Evolutionary conservation across 345 rosid species (phyloP).

Genomic region (Gossypium australe): DNA sequence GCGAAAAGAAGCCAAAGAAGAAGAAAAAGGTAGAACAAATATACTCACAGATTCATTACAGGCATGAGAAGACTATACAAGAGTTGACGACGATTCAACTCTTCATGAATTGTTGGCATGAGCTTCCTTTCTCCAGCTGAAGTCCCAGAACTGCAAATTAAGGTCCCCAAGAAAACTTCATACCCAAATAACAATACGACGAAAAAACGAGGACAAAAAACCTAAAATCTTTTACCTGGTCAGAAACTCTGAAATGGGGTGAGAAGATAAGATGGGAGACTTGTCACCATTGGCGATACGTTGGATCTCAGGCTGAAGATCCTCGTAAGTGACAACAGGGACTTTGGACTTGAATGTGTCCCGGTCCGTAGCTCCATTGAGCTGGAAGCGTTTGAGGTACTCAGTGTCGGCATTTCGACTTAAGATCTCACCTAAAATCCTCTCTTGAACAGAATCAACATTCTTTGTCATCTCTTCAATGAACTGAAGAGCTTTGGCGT

Average conservation of each 20-base stretch:
- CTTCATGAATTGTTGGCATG: conserved; percentile 88
- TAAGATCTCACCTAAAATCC: conserved; percentile 48
- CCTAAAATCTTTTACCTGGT: conserved; percentile 39
- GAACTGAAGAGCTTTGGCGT: conserved; percentile 55
- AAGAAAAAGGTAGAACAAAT: neutral
- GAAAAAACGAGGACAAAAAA: neutral
- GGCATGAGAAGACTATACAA: conserved; percentile 89
- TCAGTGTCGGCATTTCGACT: conserved; percentile 53
- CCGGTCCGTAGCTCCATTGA: conserved; percentile 51
- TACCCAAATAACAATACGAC: neutral
- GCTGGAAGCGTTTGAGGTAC: conserved; percentile 47
- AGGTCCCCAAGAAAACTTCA: neutral
- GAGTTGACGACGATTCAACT: conserved; percentile 64
- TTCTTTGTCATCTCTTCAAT: conserved; percentile 61
- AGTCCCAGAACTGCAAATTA: conserved; percentile 72
- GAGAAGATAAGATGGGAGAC: conserved; percentile 62
- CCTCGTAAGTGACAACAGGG: conserved; percentile 64
- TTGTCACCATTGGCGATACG: conserved; percentile 74
- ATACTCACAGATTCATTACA: conserved; percentile 77
- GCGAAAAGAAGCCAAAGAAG: neutral
- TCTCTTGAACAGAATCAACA: conserved; percentile 49
- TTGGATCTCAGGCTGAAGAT: conserved; percentile 64
- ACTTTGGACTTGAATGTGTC: conserved; percentile 48
- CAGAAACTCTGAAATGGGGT: conserved; percentile 71
- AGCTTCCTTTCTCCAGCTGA: conserved; percentile 95